phyloP scores from a whole-genome alignment of 805 yeast genomes.

The Yamadazyma insecticola region DNA sequence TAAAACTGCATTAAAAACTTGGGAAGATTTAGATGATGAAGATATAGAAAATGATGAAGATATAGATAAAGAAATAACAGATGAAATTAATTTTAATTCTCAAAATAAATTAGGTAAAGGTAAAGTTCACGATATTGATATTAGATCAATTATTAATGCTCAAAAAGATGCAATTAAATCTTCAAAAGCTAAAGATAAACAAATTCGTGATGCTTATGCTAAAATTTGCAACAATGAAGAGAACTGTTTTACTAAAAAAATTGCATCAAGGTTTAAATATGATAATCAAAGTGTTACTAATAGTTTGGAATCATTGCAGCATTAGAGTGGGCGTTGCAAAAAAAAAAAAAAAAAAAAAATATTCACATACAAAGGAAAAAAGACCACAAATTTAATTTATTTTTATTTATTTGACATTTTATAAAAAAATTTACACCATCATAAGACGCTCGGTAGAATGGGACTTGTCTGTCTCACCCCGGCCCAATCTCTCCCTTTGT shows the following conservation, averaged over 20 bases:
- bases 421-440: too few species aligned
- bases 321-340: not conserved
- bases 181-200: conserved; percentile 39
- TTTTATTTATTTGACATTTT: too few species aligned
- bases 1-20: conserved; percentile 59
- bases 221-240: conserved; percentile 7
- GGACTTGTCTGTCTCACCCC: too few species aligned
- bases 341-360: too few species aligned
- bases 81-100: conserved; percentile 35
- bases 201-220: conserved; percentile 36
- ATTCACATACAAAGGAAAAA: too few species aligned
- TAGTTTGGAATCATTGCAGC: conserved; percentile 18
- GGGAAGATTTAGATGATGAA: conserved; percentile 57
- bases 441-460: too few species aligned
- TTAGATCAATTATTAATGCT: conserved; percentile 31
- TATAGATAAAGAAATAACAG: conserved; percentile 30
- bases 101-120: conserved; percentile 19
- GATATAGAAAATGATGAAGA: conserved; percentile 35
- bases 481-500: too few species aligned
- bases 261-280: conserved; percentile 12
- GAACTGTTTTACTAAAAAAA: conserved; percentile 9
- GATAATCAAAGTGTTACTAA: conserved; percentile 25
- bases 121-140: conserved; percentile 34
- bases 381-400: too few species aligned
- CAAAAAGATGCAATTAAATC: conserved; percentile 32